Evolutionary conservation across 1,139 yeast genomes (phyloP).

Genomic region (Pichia sp.): DNA sequence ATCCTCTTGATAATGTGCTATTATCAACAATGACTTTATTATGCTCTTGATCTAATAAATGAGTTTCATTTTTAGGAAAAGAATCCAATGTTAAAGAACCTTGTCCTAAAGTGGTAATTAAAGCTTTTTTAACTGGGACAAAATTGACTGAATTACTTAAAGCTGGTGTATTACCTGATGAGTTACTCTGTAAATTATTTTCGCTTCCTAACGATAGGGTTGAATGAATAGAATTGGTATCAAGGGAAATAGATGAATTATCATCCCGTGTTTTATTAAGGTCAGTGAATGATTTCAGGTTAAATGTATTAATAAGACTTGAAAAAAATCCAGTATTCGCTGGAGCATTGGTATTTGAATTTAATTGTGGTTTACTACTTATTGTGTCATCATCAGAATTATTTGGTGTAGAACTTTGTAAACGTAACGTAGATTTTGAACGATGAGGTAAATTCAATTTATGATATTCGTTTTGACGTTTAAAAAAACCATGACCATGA

Average conservation of each 20-base stretch:
- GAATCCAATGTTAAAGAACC: conserved; percentile 64
- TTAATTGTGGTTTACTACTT: neutral
- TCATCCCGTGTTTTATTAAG: conserved; percentile 4
- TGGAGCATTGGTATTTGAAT: neutral
- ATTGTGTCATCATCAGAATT: conserved; percentile 7
- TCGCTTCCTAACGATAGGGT: neutral
- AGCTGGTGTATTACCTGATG: too few species aligned
- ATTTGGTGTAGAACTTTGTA: conserved; percentile 12
- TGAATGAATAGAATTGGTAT: neutral
- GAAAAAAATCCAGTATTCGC: conserved; percentile 21
- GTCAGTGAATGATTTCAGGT: conserved; percentile 22
- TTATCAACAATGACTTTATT: neutral
- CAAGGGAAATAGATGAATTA: neutral
- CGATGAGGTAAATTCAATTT: neutral
- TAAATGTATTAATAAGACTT: conserved; percentile 23
- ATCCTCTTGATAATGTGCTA: too few species aligned
- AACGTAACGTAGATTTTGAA: conserved; percentile 1
- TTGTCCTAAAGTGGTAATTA: conserved; percentile 60
- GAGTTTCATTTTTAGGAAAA: conserved; percentile 24
- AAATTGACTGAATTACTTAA: conserved; percentile 39
- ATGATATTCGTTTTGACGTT: neutral
- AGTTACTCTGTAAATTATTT: too few species aligned
- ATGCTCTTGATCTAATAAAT: neutral
- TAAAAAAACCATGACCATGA: neutral
- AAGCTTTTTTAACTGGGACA: conserved; percentile 51